Base-by-base conservation (phyloP, 1,139 yeast genomes). In the Suhomyces taliae region DNA sequence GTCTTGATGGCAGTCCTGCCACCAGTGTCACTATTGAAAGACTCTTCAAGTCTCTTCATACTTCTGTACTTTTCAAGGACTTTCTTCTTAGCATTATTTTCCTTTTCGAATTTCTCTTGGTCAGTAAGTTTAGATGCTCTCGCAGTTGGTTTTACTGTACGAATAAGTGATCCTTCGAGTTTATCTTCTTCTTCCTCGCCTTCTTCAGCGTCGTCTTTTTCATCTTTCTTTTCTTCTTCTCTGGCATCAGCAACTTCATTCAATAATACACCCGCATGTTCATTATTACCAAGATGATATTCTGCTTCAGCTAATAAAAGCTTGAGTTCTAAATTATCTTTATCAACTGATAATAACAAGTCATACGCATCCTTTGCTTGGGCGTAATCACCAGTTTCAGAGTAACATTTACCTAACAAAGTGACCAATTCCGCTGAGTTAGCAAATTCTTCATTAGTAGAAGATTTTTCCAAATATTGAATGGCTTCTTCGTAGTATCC, bases 241-340 rank as follows among this genome's bases (percentile, higher is more conserved):
- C 61, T 57, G 15, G 53, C 59, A n/a, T 45, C 53, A 0, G 66
- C 65, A 10, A 83, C 89, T 50, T 82, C 85, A 24, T 74, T 72
- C 44, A 87, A 70, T 34, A 88, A 66, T 31, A 64, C 64, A 39
- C 81, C 78, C 3, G 96, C 90, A 27, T 76, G 78, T 2, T 78
- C 83, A 19, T 76, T 75, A 41, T 87, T 85, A 19, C 86, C 88
- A n/a, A 86, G 69, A 54, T 83, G 83, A 53, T 84, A 88, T 49
- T 83, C 80, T 1, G 90, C 82, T 65, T 93, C 98, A 0, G 95
- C 96, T 27, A 93, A 70, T 0, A 88, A 86, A 34, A 90, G 74
- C 58, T 87, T 82, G 10, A 85, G 79, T 52, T 90, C 96, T 36
- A 87, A 67, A 57, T 89, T 85, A 11, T 75, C 72, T 0, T 88